phyloP scores from a whole-genome alignment of 768 basidiomycete species.

The Xerocomellus amylosporus region DNA sequence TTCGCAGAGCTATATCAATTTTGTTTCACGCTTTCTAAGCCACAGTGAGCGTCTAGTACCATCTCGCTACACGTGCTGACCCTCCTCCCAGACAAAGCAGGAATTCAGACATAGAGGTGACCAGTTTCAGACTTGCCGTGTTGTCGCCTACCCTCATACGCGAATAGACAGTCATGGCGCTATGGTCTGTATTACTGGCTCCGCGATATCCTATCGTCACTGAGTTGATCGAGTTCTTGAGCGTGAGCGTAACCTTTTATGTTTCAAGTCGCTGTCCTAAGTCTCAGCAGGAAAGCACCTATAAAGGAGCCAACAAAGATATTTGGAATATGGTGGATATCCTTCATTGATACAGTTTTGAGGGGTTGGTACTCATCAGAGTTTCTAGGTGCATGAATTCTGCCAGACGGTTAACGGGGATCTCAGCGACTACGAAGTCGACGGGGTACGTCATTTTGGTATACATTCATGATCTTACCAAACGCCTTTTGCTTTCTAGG shows the following conservation, averaged over 20 bases:
- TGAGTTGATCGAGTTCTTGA: conserved; percentile 67
- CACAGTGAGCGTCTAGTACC: conserved; percentile 50
- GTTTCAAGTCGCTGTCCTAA: background rate
- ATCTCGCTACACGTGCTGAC: conserved; percentile 3
- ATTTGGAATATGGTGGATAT: conserved; percentile 76
- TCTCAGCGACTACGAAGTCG: conserved; percentile 67
- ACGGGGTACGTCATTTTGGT: conserved; percentile 54
- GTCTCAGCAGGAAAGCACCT: conserved; percentile 42
- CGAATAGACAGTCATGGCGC: conserved; percentile 59
- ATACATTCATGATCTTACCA: background rate
- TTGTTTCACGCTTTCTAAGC: conserved; percentile 69
- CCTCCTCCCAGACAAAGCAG: conserved; percentile 50
- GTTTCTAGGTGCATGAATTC: conserved; percentile 69
- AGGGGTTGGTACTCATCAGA: background rate
- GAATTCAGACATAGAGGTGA: conserved; percentile 81
- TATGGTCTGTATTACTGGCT: conserved; percentile 74
- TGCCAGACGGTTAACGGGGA: conserved; percentile 57
- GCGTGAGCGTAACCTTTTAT: conserved; percentile 38
- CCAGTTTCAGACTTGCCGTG: conserved; percentile 6
- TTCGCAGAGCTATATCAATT: conserved; percentile 69
- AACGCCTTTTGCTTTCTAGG: conserved; percentile 39
- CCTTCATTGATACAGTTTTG: background rate
- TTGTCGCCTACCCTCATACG: background rate
- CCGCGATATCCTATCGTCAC: conserved; percentile 63
- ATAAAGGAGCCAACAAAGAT: conserved; percentile 82